phyloP scores from a whole-genome alignment of 768 basidiomycete genomes.

The Dacryopinax primogenitus region DNA sequence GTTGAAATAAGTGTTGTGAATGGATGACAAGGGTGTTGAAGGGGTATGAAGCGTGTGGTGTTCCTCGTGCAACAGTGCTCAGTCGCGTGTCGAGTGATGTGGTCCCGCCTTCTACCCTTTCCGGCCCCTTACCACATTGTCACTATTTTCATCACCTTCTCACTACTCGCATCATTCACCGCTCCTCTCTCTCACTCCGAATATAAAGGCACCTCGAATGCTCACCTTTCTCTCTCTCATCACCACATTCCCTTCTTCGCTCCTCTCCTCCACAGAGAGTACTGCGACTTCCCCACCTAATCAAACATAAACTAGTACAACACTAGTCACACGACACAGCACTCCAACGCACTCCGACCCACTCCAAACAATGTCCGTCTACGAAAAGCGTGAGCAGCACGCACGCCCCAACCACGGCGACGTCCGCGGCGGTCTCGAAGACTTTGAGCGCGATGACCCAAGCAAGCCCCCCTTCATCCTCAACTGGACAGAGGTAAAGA shows the following conservation, averaged over 20 bases:
- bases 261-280: neutral
- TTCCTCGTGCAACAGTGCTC: no score
- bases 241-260: no score
- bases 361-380: neutral
- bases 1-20: no score
- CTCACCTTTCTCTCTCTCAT: neutral
- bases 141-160: neutral
- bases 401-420: neutral
- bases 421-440: slow-evolving; percentile 16
- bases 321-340: no score
- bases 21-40: no score
- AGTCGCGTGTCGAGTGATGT: no score
- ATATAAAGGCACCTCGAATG: neutral
- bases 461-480: slow-evolving; percentile 32
- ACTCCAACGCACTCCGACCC: no score
- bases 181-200: neutral
- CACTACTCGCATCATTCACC: neutral
- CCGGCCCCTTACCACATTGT: neutral
- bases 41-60: no score
- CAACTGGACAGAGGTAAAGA: slow-evolving; percentile 40
- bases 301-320: no score
- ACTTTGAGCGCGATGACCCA: slow-evolving; percentile 26
- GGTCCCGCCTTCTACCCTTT: neutral
- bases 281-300: no score
- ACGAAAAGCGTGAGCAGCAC: neutral